Base-by-base conservation (phyloP, 345 rosid species). In the Arabis hirsuta region DNA sequence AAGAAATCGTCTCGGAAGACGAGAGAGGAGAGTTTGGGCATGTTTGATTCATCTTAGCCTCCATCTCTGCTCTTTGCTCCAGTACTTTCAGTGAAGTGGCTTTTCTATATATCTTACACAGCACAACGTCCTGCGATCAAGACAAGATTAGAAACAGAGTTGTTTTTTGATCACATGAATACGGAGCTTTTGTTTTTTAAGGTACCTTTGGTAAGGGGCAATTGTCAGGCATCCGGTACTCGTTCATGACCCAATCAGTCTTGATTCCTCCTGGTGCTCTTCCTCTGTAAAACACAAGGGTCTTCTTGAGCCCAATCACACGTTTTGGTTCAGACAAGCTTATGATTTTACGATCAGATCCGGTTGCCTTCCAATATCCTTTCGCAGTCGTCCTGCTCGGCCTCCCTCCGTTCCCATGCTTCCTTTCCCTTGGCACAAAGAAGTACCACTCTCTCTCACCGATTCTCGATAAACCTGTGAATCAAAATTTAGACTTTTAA, bases 281-380 rank as follows among this genome's bases (percentile, higher is more conserved):
- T 11, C 98, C 98, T 77, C 58, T 39, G 19, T 91, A 94, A 84
- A 94, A 94, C 77, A 94, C 98, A 31, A 94, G 96, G 4, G 97
- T 94, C 73, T 94, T 94, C 76, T 84, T 87, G 6, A 91, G 73
- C 45, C 98, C 98, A 16, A 94, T 74, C 2, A 87, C 53, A 73
- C 87, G 87, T 69, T 89, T 91, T 4, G 86, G 90, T 3, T 83
- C 96, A 1, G 93, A 80, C 12, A 84, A 71, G 73, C 84, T 85
- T 62, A 87, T 65, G 22, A 95, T 95, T 80, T 80, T 95, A 69
- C 97, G 67, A 50, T 95, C 97, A 0, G 96, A 91, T 36, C 99
- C 99, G 0, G 99, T 95, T 54, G 99, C 99, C 70, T 95, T 95
- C 97, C 99, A 95, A 77, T 87, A 95, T 43, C 99, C 99, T 27